These are phyloP conservation scores for Echium plantagineum DNA, from an alignment of 257 asterid species.

Conservation along the genomic window DNA sequence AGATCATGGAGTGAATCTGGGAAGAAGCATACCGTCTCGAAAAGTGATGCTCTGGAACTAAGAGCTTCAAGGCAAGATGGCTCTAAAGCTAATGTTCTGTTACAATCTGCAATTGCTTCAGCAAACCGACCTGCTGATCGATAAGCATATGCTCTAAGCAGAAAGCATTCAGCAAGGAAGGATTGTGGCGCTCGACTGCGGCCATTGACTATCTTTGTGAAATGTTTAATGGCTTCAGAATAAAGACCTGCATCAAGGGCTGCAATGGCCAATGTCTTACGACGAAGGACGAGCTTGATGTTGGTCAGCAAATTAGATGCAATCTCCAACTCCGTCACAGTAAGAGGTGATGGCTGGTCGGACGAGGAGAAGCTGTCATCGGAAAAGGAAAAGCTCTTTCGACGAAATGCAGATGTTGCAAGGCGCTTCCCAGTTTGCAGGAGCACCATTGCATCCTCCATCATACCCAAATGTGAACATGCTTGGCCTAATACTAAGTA, in stretches of 20 bases:
- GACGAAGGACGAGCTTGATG: conserved; percentile 52
- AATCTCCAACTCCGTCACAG: conserved; percentile 32
- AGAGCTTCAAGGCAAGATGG: conserved; percentile 75
- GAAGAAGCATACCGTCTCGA: conserved; percentile 59
- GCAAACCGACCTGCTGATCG: conserved; percentile 43
- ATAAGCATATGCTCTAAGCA: conserved; percentile 52
- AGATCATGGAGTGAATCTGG: conserved; percentile 91
- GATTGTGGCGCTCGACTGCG: conserved; percentile 61
- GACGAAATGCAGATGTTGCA: conserved; percentile 85
- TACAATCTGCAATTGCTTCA: conserved; percentile 54
- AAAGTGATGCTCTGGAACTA: conserved; percentile 54
- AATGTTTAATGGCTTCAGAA: conserved; percentile 50
- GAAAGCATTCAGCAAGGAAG: conserved; percentile 48
- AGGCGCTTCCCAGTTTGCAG: conserved; percentile 89
- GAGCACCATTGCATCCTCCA: conserved; percentile 93
- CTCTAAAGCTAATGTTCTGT: conserved; percentile 64
- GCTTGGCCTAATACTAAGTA: conserved; percentile 83
- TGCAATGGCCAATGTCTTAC: conserved; percentile 57
- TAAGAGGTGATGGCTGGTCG: conserved; percentile 19
- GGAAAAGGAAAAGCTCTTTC: conserved; percentile 69
- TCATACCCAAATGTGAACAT: conserved; percentile 79
- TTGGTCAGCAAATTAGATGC: conserved; percentile 46
- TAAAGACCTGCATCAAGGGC: conserved; percentile 60
- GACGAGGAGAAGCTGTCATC: conserved; percentile 60
- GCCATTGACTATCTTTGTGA: conserved; percentile 51